Base-by-base conservation (phyloP, 352 stramenopile genomes). In the Phytopythium mirpurense region DNA sequence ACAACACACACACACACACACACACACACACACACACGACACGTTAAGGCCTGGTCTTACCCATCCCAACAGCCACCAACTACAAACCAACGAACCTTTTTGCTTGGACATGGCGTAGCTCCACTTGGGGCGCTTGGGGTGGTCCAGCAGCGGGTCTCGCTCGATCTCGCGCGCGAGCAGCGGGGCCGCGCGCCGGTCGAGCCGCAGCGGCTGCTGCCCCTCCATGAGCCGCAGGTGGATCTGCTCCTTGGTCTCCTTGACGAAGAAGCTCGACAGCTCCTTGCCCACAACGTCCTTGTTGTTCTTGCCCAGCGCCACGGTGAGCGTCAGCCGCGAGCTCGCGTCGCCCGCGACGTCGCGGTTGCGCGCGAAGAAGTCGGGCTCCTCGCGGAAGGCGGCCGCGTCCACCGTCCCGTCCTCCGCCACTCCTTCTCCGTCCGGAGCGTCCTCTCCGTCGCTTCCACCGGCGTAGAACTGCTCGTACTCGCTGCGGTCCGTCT, bases 161-260 rank as follows among this genome's bases (percentile, higher is more conserved):
- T 65, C 60, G 31, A 87, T 84, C 44, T 84, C 70, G 1, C 63
- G 72, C 1, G 80, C 80, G 19, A 86, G 70, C 36, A 93, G 49
- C 11, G 78, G 80, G 21, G 67, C 78, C 55, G 62, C 62, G 42
- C 83, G 74, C 37, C 72, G 73, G 7, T 56, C 51, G 37, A 90
- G 51, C 43, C 87, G 69, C 43, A 93, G 50, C 35, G 80, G 74
- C 40, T 78, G 54, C 50, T 93, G 83, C 26, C 83, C 83, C 60
- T 93, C 83, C 80, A 91, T 89, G 19, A 93, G 74, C 46, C 83
- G 75, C 64, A 91, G 31, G 47, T 93, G 80, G 44, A 93, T 90
- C 60, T 93, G 80, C 65, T 93, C 83, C 56, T 91, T 90, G 24
- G 80, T 89, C 61, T 93, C 83, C 48, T 90, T 93, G 18, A 91